Base-by-base conservation (phyloP, 2,329 filamentous ascomycete species). In the Chaetomiaceae sp. region DNA sequence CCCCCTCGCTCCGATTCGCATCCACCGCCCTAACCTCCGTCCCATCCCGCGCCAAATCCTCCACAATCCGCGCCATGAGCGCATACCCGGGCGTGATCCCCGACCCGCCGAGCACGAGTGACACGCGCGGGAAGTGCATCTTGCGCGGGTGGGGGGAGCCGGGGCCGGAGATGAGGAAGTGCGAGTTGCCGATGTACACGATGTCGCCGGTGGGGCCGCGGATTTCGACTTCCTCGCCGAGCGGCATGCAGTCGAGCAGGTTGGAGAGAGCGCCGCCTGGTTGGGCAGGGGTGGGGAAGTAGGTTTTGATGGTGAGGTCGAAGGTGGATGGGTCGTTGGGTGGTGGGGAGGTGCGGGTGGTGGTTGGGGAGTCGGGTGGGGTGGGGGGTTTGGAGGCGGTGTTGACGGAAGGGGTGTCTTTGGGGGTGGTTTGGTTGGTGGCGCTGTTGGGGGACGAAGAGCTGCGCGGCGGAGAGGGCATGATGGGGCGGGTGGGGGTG, bases 71-170 rank as follows among this genome's bases (percentile, higher is more conserved):
- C 1, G 66, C 67, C 20, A 77, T 66, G 2, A 78, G 62, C 3
- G 72, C 65, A 52, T 74, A 78, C 0, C 72, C 74, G 0, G 74
- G 73, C 0, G 74, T 78, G 11, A 78, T 66, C 0, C 74, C 74
- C 1, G 67, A 69, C 0, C 74, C 73, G 1, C 73, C 74, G 0
- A 77, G 64, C 2, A 78, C 65, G 8, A 78, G 65, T 0, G 65
- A 68, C 17, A 78, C 65, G 11, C 64, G 66, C 17, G 61, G 59
- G 54, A 76, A 77, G 3, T 51, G 60, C 19, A 60, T 59, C 19
- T 67, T 53, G 22, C 68, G 63, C 26, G 38, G 26, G 7, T 40
- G 11, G 18, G 29, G 14, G 4, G 35, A 17, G 26, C 20, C 32
- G 12, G 48, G 14, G 22, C 63, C 62, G 15, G 70, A 66, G 42